These are phyloP conservation scores for Larix kaempferi DNA, from an alignment of 75 land plant species.

Conservation along the genomic window DNA sequence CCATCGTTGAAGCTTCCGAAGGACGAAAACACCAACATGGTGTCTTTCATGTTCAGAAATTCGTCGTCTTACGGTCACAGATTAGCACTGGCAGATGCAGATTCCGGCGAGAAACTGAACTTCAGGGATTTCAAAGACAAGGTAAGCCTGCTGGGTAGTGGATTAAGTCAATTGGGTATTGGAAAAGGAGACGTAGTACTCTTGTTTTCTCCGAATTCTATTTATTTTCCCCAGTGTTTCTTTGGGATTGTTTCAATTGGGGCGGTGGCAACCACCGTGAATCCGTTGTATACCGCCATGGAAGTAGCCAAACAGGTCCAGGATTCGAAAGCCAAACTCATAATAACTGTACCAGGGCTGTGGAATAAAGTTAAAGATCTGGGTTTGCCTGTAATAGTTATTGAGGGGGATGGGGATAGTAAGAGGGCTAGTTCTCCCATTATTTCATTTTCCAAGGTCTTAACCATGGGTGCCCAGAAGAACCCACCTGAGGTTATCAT, in stretches of 20 bases:
- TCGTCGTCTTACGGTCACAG: conserved; percentile 29
- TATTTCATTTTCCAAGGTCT: background rate
- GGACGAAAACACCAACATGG: conserved; percentile 18
- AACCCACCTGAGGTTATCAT: conserved; percentile 13
- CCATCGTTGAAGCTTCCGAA: conserved; percentile 23
- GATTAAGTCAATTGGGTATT: conserved; percentile 31
- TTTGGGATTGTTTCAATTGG: conserved; percentile 46
- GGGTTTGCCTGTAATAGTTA: conserved; percentile 23
- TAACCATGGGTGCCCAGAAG: background rate
- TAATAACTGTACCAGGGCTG: conserved; percentile 52
- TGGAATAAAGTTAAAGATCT: conserved; percentile 33
- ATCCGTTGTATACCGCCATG: conserved; percentile 51
- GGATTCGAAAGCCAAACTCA: conserved; percentile 47
- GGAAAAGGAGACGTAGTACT: conserved; percentile 58
- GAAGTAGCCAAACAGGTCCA: conserved; percentile 54
- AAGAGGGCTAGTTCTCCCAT: background rate
- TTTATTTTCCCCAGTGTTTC: conserved; percentile 47
- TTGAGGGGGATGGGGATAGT: conserved; percentile 10
- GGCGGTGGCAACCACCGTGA: conserved; percentile 57
- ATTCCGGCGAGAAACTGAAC: conserved; percentile 32
- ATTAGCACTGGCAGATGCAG: conserved; percentile 53
- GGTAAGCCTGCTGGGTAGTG: conserved; percentile 19
- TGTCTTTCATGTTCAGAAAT: conserved; percentile 40
- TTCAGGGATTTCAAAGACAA: conserved; percentile 28
- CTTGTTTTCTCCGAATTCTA: conserved; percentile 54